Conservation (phyloP, 2,329 filamentous ascomycete species). For the Colletotrichum sp. region DNA sequence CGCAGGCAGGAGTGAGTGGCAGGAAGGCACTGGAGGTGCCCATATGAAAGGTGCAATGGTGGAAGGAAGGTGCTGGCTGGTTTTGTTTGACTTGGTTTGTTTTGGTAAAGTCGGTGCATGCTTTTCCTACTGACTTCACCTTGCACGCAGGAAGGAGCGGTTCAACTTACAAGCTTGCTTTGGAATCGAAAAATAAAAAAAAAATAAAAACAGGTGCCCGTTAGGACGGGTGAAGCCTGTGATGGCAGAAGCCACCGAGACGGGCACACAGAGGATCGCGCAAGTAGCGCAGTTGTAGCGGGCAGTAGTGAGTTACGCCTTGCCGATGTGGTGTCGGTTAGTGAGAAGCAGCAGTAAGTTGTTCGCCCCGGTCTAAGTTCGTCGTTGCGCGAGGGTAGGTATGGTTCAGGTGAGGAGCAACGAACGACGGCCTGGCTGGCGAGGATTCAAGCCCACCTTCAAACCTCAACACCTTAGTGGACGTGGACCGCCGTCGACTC, state of each 20-base stretch:
- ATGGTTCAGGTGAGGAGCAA: constrained; percentile 6
- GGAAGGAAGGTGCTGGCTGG: background rate
- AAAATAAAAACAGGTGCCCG: background rate
- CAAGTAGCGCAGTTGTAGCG: constrained; percentile 1
- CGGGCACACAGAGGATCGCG: background rate
- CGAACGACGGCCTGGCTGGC: background rate
- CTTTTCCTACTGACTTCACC: background rate
- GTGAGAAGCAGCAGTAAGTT: background rate
- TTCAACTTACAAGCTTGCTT: background rate
- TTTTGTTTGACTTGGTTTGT: background rate
- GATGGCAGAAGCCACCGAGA: constrained; percentile 2
- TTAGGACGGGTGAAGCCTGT: background rate
- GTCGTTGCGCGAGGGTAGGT: background rate
- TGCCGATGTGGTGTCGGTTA: background rate
- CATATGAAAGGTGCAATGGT: background rate
- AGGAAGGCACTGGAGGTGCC: no score
- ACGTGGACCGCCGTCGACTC: background rate
- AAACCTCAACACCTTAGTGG: background rate
- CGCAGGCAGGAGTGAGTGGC: background rate
- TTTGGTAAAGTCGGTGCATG: background rate
- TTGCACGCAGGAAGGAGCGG: background rate
- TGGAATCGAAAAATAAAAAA: no score
- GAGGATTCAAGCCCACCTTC: background rate
- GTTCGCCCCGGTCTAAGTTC: background rate
- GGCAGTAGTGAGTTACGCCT: background rate